Evolutionary conservation across 2,329 filamentous ascomycete species (phyloP).

Genomic region (Dichotomopilus funicola): DNA sequence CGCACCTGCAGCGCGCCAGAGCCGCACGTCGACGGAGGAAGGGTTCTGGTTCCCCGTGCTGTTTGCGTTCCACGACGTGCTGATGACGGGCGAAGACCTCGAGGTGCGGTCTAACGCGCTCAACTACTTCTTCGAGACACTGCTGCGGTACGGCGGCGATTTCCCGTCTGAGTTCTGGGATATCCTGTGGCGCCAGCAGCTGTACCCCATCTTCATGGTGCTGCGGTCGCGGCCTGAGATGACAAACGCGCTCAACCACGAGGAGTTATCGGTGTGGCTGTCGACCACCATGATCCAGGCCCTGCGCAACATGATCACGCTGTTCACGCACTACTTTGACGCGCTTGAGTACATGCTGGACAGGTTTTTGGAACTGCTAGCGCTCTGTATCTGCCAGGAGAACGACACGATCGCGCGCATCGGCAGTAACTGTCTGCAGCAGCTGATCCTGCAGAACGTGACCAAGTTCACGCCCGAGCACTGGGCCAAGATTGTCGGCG

Average conservation of each 20-base stretch:
- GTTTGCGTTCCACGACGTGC: constrained; percentile 95
- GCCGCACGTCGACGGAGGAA: constrained; percentile 84
- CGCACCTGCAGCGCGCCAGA: constrained; percentile 48
- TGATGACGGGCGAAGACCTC: constrained; percentile 98
- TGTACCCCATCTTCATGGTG: constrained; percentile 98
- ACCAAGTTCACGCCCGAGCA: constrained; percentile 80
- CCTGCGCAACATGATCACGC: constrained; percentile 92
- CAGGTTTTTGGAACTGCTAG: constrained; percentile 88
- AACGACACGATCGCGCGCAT: constrained; percentile 98
- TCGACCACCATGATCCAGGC: constrained; percentile 99
- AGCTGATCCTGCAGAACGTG: constrained; percentile 93
- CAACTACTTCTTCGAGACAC: constrained; percentile 92
- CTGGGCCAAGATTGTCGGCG: constrained; percentile 90
- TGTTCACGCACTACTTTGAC: constrained; percentile 98
- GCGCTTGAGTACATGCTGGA: constrained; percentile 96
- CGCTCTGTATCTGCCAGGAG: constrained; percentile 96
- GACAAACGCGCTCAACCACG: constrained; percentile 89
- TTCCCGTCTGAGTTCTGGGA: constrained; percentile 98
- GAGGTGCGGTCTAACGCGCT: constrained; percentile 88
- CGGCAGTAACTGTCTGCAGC: constrained; percentile 95
- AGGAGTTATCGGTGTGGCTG: constrained; percentile 96
- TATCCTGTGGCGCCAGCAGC: constrained; percentile 89
- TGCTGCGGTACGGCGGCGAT: constrained; percentile 82
- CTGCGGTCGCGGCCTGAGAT: constrained; percentile 94
- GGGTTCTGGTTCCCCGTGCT: constrained; percentile 98